Evolutionary conservation across 805 yeast genomes (phyloP), one percentile per base, ranked within the genome.

Genomic region (Pichia scutulata): DNA sequence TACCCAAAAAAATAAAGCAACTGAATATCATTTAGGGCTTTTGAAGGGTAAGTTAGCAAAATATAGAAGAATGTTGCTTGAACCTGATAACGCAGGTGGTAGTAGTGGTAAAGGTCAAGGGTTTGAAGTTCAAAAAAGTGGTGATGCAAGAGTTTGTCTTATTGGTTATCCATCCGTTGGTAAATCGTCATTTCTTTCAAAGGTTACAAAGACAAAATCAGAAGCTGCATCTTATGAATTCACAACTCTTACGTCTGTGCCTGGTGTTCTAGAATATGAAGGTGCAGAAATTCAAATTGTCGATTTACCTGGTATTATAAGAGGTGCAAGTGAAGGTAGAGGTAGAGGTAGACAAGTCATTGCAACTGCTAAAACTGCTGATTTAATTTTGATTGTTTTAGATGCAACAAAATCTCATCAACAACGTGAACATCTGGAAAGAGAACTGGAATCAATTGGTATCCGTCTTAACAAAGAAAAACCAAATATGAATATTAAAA

Each of bases 91-190:
- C 0, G 88, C 89, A 0, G 73, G 82, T 1, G 53, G 60, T 6
- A 70, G 81, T 0, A 76, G 81, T 24, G 76, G 86, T 16, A 76
- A 81, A 24, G 89, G 89, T 12, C 80, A 80, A 50, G 96, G 96
- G 2, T 92, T 92, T 65, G 99, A 93, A 68, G 97, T 92, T 2
- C 81, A 89, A 42, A 92, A 93, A 67, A 84, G 93, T 43, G 98
- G 98, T 39, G 97, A 92, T 74, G 97, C 98, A 0, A 77, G 99
- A 58, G 96, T 89, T 2, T 95, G 95, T 19, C 73, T 92, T 49
- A 90, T 93, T 68, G 99, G 99, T 28, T 92, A 90, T 66, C 99
- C 99, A 18, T 90, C 97, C 1, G 99, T 93, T 23, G 99, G 99
- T 65, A 92, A 92, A 61, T 90, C 97, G 1, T 88, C 96, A 2